Evolutionary conservation across 2,329 filamentous ascomycete genomes (phyloP).

Genomic region (Cyphellophora europaea): DNA sequence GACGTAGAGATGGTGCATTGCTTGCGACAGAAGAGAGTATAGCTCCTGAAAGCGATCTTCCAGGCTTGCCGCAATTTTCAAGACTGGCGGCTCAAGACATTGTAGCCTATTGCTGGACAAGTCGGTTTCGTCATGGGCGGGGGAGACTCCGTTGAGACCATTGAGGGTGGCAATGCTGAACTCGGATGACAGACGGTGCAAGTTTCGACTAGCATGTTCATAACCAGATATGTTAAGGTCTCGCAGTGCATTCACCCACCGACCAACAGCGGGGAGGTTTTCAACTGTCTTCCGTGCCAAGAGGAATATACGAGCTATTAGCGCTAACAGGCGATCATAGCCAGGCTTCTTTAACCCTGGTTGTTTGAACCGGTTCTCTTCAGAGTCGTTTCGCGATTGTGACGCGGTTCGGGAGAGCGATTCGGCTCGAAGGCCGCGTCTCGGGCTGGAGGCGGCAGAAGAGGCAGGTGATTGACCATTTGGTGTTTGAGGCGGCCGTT

Average conservation of each 20-base stretch:
- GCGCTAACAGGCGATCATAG: neutral
- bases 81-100: conserved; percentile 30
- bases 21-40: conserved; percentile 59
- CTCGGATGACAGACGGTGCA: neutral
- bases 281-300: conserved; percentile 1
- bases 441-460: neutral
- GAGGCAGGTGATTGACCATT: neutral
- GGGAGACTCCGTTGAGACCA: no score
- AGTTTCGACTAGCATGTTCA: no score
- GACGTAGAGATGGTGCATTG: conserved; percentile 66
- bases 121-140: no score
- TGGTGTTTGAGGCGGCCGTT: neutral
- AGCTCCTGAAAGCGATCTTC: conserved; percentile 28
- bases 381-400: no score
- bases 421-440: neutral
- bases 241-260: neutral
- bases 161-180: no score
- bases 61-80: conserved; percentile 54
- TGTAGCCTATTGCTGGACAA: no score
- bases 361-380: no score
- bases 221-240: no score
- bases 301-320: neutral
- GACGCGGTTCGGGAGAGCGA: neutral
- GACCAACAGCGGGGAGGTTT: neutral
- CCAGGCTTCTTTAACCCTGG: conserved; percentile 1